Evolutionary conservation across 2,329 filamentous ascomycete genomes (phyloP).

Genomic region (Aureobasidium sp.): DNA sequence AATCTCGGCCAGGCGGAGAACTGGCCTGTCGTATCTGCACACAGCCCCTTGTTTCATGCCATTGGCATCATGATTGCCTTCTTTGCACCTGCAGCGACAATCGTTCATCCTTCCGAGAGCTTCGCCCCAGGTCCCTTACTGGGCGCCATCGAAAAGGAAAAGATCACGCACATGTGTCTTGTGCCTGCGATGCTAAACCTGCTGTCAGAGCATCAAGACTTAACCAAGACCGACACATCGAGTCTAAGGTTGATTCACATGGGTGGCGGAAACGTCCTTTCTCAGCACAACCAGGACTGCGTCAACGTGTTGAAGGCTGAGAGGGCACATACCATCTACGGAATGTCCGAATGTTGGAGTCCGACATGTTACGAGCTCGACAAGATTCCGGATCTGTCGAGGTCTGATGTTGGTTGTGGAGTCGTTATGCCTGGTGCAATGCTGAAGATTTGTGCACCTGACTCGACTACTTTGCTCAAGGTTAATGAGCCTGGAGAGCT

Average conservation of each 20-base stretch:
- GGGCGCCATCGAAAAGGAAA: conserved; percentile 28
- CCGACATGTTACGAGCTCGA: conserved; percentile 35
- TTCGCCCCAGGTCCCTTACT: conserved; percentile 30
- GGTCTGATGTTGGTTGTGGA: conserved; percentile 38
- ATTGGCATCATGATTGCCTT: conserved; percentile 27
- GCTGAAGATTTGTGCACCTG: conserved; percentile 28
- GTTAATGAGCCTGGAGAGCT: conserved; percentile 28
- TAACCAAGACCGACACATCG: conserved; percentile 25
- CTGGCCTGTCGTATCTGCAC: conserved; percentile 25
- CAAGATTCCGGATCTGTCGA: conserved; percentile 26
- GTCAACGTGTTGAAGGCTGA: conserved; percentile 24
- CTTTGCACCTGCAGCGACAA: conserved; percentile 24
- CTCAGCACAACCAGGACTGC: conserved; percentile 27
- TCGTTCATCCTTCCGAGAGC: conserved; percentile 26
- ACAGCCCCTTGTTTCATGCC: conserved; percentile 20
- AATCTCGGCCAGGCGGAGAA: conserved; percentile 27
- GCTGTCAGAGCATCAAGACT: conserved; percentile 27
- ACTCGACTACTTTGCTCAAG: conserved; percentile 23
- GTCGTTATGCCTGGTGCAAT: conserved; percentile 37
- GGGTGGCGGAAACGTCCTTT: conserved; percentile 32
- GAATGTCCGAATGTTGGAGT: conserved; percentile 42
- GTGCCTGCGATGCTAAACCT: conserved; percentile 31
- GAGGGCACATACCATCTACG: conserved; percentile 32
- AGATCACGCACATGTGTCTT: conserved; percentile 28
- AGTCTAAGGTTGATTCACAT: conserved; percentile 29